A percentile compares a stretch with the other conserved stretches of the same genome.
Conservation (phyloP, 2,329 filamentous ascomycete genomes). For the Botrytis sinoallii region DNA sequence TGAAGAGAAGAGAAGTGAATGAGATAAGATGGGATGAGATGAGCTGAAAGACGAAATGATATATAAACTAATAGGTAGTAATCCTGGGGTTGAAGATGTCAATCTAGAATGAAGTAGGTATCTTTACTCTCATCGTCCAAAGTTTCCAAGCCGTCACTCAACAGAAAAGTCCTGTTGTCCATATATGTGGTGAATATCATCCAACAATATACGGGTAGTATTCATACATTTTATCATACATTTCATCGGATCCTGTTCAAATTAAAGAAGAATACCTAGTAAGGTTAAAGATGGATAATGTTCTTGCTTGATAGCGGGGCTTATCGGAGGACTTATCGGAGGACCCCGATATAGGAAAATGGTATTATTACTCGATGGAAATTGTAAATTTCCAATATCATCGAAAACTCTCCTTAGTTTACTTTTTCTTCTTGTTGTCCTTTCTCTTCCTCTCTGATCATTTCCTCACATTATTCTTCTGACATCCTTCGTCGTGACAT, state of each 20-base stretch:
- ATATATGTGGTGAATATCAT: neutral
- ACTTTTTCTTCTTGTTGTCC: neutral
- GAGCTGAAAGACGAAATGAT: too few species aligned
- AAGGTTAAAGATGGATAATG: neutral
- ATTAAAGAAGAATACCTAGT: neutral
- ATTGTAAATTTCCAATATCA: slow-evolving; percentile 19
- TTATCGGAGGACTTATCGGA: slow-evolving; percentile 23
- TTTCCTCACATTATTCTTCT: neutral
- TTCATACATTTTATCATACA: too few species aligned
- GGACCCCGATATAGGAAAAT: slow-evolving; percentile 19
- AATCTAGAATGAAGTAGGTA: neutral
- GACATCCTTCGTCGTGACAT: neutral
- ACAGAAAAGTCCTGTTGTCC: neutral
- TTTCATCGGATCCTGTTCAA: neutral
- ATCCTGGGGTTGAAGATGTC: neutral
- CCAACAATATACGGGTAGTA: neutral
- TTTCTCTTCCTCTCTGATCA: neutral
- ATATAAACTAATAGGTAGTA: too few species aligned
- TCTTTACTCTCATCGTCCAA: neutral
- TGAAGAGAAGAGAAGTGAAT: neutral
- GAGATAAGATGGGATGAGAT: too few species aligned
- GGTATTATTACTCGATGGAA: slow-evolving; percentile 32
- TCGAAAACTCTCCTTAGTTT: neutral
- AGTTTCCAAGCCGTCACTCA: neutral
- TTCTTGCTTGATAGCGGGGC: slow-evolving; percentile 20